Percentiles rank a stretch among this genome's conserved stretches.
These are phyloP conservation scores for Albatrellus ellisii DNA, from an alignment of 768 basidiomycete species.

Conservation along the genomic window DNA sequence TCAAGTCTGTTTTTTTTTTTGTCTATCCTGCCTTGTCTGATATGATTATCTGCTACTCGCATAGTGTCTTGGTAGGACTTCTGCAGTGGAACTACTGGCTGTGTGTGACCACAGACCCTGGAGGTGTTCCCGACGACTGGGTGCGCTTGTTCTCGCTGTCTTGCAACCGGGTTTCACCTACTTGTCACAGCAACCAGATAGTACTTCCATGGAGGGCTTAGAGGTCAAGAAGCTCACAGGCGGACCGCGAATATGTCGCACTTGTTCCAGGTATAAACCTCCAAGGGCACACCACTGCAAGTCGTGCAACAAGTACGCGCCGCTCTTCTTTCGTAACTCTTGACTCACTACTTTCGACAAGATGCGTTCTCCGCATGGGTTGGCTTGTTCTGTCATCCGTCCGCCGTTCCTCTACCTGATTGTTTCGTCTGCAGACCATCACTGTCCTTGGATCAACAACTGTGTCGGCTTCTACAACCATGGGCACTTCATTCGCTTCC, in stretches of 20 bases:
- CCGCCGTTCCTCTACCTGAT: not conserved
- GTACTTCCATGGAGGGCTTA: constrained; percentile 48
- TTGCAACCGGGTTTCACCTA: not conserved
- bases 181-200: constrained; percentile 55
- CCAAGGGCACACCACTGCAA: constrained; percentile 89
- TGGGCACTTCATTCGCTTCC: constrained; percentile 79
- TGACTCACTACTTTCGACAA: constrained; percentile 15
- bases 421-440: constrained; percentile 63
- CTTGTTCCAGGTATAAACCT: constrained; percentile 77
- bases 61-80: constrained; percentile 61
- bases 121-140: constrained; percentile 68
- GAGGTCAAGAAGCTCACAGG: constrained; percentile 89
- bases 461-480: constrained; percentile 92
- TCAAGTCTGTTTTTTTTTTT: constrained; percentile 54
- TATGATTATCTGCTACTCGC: too few species aligned
- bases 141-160: constrained; percentile 26
- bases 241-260: constrained; percentile 72
- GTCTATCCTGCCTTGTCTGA: not conserved
- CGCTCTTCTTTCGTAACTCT: not conserved
- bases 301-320: constrained; percentile 62
- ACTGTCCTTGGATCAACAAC: constrained; percentile 90
- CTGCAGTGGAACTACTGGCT: constrained; percentile 84
- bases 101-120: constrained; percentile 76
- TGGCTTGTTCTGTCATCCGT: constrained; percentile 13
- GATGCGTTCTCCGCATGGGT: constrained; percentile 89